Base-by-base conservation (phyloP, 352 stramenopile species). In the Phytophthora pluvialis region DNA sequence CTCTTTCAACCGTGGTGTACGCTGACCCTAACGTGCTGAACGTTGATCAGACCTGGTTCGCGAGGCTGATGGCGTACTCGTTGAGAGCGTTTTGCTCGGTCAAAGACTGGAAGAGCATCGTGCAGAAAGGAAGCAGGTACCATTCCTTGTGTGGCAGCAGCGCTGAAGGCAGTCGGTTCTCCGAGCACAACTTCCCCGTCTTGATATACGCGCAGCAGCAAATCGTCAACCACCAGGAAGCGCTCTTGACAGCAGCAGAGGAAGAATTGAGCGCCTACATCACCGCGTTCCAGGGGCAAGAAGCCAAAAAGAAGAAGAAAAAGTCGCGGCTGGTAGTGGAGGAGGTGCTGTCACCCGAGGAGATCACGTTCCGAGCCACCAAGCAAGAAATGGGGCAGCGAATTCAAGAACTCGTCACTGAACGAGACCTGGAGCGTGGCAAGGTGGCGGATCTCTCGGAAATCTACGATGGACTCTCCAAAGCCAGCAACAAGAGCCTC, bases 271-370 rank as follows among this genome's bases (percentile, higher is more conserved):
- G 8, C 1, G 35, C 56, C 5, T 90, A 76, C 42, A 43, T 89
- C 29, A 71, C 63, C n/a, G 64, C 53, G 3, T 91, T 91, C 40
- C 63, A 81, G 1, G 86, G 90, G 32, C 60, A 72, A 21, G 76
- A 91, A 60, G 70, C 78, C 2, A 93, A 89, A 57, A 89, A 88
- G 61, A 94, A 94, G 45, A 94, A 94, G 66, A 95, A 93, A 45
- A 92, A 90, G 44, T 91, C 84, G 0, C 76, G 83, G 1, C 66
- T 95, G 0, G 84, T 95, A 1, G 80, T 93, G 0, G 82, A 90
- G 53, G 78, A 93, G 35, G 54, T 88, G 2, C 45, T 90, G 8
- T 86, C 82, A 0, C 72, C 77, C 0, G 84, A 92, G 59, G 79
- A 93, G 35, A 48, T 86, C n/a, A 60, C 71, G 7, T 95, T 93